Base-by-base conservation (phyloP, 2,329 filamentous ascomycete species). In the Apiospora rasikravindrae region DNA sequence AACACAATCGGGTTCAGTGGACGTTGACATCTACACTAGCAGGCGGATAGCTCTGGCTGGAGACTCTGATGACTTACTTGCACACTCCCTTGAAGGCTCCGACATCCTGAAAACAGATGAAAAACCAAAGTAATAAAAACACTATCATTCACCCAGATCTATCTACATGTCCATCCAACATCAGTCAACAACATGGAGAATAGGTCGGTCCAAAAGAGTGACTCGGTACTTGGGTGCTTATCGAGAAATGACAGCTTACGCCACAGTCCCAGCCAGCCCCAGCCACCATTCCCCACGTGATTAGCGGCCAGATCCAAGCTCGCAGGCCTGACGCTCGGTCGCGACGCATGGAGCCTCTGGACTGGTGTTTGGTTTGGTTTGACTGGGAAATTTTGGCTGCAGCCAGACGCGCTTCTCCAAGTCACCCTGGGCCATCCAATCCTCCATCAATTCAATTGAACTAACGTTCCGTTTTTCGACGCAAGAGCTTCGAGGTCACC, bases 241-340 rank as follows among this genome's bases (percentile, higher is more conserved):
- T 19, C 45, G 4, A 47, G 4, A 10, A 22, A 7, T n/a, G n/a
- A 51, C n/a, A 51, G 49, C 49, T 24, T n/a, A n/a, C n/a, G n/a
- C n/a, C n/a, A n/a, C n/a, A n/a, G n/a, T n/a, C n/a, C 11, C 57
- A 61, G 57, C 57, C 57, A 40, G 6, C 3, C 29, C 57, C 57
- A 64, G 57, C 57, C 57, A 64, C 57, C 33, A 64, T 64, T 64
- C 57, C 33, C 57, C 57, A 64, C 57, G 57, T 64, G 57, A 64
- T 64, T 64, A 64, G 57, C 29, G 53, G 53, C 53, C 29, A 61
- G 53, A 61, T 61, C 29, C 33, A 64, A 64, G 53, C 26, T 33
- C 44, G 14, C 14, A n/a, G n/a, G n/a, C n/a, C n/a, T n/a, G n/a
- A 37, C 44, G 7, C n/a, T 53, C 26, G 14, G 53, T 64, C 57